Conservation (phyloP, 2,329 filamentous ascomycete species). For the Fusarium longipes region DNA sequence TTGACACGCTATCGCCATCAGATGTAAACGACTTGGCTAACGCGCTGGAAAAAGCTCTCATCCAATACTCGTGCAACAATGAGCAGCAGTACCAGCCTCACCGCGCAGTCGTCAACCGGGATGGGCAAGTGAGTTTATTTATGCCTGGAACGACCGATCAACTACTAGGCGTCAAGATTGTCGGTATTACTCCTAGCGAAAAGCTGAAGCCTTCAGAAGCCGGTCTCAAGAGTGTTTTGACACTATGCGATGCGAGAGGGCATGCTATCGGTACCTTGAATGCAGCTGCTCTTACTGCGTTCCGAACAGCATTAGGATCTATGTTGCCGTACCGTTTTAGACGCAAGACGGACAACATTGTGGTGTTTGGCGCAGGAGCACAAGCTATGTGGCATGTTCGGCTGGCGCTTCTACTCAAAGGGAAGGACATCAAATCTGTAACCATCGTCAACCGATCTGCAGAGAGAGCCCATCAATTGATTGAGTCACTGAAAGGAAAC, state of each 20-base stretch:
- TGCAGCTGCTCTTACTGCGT: constrained; percentile 75
- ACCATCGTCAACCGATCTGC: constrained; percentile 51
- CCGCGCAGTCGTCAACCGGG: constrained; percentile 68
- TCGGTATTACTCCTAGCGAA: constrained; percentile 51
- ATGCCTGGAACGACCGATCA: constrained; percentile 73
- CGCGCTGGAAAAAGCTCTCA: constrained; percentile 37
- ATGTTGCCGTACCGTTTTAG: constrained; percentile 65
- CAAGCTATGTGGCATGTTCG: constrained; percentile 80
- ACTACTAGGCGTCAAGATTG: constrained; percentile 72
- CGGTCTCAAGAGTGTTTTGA: constrained; percentile 61
- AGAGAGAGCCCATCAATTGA: constrained; percentile 36
- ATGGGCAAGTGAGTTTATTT: constrained; percentile 72
- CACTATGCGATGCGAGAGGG: constrained; percentile 67
- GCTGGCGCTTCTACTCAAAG: constrained; percentile 67
- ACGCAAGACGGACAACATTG: constrained; percentile 57
- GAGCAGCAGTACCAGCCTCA: constrained; percentile 72
- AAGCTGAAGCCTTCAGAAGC: constrained; percentile 12
- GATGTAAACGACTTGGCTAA: constrained; percentile 33
- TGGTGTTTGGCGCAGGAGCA: constrained; percentile 76
- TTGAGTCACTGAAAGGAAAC: constrained; percentile 32
- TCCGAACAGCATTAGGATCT: constrained; percentile 73
- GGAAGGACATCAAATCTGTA: constrained; percentile 42
- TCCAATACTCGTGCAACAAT: constrained; percentile 68
- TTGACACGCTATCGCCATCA: constrained; percentile 24
- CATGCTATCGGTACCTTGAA: constrained; percentile 72